phyloP scores from a whole-genome alignment of 2,329 filamentous ascomycete genomes.

The Ceratocystis cubensis region DNA sequence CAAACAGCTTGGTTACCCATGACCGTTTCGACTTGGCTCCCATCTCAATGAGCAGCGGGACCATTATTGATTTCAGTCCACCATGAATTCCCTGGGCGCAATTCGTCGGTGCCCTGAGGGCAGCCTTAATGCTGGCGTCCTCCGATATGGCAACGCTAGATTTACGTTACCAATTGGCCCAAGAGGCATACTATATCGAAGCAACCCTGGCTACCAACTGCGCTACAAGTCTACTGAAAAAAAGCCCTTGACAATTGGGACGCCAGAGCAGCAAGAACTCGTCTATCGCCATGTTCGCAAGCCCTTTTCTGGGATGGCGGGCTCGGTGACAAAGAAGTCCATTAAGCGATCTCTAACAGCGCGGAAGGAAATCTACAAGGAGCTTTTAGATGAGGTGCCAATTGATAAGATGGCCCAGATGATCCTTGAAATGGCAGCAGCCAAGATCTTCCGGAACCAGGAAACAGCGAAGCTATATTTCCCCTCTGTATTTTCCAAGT shows the following conservation, averaged over 20 bases:
- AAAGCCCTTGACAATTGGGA: background rate
- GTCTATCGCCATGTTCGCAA: slow-evolving; percentile 16
- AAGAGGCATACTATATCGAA: background rate
- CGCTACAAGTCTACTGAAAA: slow-evolving; percentile 5
- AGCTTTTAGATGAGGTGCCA: slow-evolving; percentile 3
- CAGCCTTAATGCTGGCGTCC: background rate
- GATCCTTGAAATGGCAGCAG: slow-evolving; percentile 12
- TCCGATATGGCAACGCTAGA: background rate
- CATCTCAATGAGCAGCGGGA: background rate
- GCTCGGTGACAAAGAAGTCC: background rate
- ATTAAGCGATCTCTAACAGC: slow-evolving; percentile 8
- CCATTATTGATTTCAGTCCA: too few relatives aligned
- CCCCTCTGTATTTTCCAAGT: background rate
- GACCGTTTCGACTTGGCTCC: background rate
- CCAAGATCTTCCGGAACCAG: slow-evolving; percentile 12
- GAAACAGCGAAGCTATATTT: slow-evolving; percentile 11
- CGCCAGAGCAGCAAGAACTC: slow-evolving; percentile 3
- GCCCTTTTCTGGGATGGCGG: background rate
- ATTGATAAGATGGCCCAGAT: slow-evolving; percentile 12
- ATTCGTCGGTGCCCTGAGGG: slow-evolving; percentile 1
- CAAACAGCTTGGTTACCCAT: background rate
- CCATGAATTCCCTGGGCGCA: slow-evolving; percentile 1
- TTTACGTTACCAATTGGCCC: background rate
- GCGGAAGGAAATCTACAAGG: background rate
- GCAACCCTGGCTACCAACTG: background rate